These are phyloP conservation scores for Rhodotorula glutinis DNA, from an alignment of 1,284 basidiomycete species.

Conservation along the genomic window DNA sequence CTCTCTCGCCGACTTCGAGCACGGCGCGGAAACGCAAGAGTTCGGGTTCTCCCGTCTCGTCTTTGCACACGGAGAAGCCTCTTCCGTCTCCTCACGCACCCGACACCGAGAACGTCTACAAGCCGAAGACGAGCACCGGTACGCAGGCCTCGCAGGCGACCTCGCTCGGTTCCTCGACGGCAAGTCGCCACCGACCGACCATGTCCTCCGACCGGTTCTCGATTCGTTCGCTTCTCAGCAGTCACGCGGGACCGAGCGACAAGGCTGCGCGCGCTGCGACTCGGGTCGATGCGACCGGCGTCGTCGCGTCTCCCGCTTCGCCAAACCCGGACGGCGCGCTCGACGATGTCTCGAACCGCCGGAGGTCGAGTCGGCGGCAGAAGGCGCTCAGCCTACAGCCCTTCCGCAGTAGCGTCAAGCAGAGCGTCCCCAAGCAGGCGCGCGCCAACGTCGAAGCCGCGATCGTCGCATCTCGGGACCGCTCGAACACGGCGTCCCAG, in stretches of 20 bases:
- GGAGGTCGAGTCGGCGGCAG: constrained; percentile 31
- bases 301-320: not conserved
- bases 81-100: constrained; percentile 9
- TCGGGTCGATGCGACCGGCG: not conserved
- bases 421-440: constrained; percentile 25
- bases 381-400: constrained; percentile 40
- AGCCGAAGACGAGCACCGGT: constrained; percentile 24
- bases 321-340: constrained; percentile 11
- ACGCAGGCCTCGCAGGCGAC: constrained; percentile 22
- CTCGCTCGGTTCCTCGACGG: constrained; percentile 46
- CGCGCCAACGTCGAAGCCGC: constrained; percentile 19
- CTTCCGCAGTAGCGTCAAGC: constrained; percentile 26
- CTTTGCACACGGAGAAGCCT: constrained; percentile 33
- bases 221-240: constrained; percentile 62
- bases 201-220: constrained; percentile 71
- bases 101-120: constrained; percentile 18
- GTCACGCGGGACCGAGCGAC: constrained; percentile 31
- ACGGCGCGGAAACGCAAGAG: constrained; percentile 39
- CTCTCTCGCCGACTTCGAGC: not conserved
- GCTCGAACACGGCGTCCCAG: not conserved
- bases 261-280: not conserved
- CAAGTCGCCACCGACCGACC: constrained; percentile 58
- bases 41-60: constrained; percentile 30
- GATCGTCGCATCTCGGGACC: constrained; percentile 5
- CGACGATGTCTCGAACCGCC: constrained; percentile 35